phyloP scores from a whole-genome alignment of 192 early-diverging fungal genomes.

The Obelidium mucronatum region DNA sequence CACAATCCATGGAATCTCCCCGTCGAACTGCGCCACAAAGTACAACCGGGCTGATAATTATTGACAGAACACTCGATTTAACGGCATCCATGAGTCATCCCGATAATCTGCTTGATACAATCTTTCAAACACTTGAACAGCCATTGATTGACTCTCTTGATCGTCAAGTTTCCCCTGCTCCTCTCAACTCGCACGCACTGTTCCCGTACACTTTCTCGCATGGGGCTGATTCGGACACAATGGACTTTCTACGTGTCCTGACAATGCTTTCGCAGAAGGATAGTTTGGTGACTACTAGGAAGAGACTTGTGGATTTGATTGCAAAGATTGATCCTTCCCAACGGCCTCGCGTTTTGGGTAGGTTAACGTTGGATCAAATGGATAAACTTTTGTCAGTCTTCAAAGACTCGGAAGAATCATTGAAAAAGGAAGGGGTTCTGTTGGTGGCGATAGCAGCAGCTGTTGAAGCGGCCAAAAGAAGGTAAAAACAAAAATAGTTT shows the following conservation, averaged over 20 bases:
- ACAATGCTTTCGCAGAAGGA: constrained; percentile 25
- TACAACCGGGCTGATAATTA: constrained; percentile 9
- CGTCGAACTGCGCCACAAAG: not conserved
- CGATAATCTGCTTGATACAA: constrained; percentile 27
- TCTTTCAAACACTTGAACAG: constrained; percentile 12
- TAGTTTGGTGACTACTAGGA: constrained; percentile 23
- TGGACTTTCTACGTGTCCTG: constrained; percentile 25
- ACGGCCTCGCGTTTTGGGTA: constrained; percentile 22
- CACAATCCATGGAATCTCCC: constrained; percentile 17
- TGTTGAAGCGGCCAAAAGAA: not conserved
- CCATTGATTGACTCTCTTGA: not conserved
- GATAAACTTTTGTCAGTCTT: constrained; percentile 19
- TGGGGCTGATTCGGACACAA: constrained; percentile 16
- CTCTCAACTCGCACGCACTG: not conserved
- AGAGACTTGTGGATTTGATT: constrained; percentile 33
- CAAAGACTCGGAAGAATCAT: not conserved
- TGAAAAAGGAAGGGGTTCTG: constrained; percentile 7
- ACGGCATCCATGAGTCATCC: constrained; percentile 5
- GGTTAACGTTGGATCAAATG: constrained; percentile 27
- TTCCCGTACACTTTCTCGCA: constrained; percentile 7
- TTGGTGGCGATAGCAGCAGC: not conserved
- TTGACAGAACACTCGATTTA: constrained; percentile 31
- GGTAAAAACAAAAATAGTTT: not conserved
- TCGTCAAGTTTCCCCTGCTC: constrained; percentile 3
- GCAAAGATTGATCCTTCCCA: not conserved